Percentiles rank a stretch among this genome's conserved stretches.
These are phyloP conservation scores for Suillus ampliporus DNA, from an alignment of 768 basidiomycete genomes.

Conservation along the genomic window DNA sequence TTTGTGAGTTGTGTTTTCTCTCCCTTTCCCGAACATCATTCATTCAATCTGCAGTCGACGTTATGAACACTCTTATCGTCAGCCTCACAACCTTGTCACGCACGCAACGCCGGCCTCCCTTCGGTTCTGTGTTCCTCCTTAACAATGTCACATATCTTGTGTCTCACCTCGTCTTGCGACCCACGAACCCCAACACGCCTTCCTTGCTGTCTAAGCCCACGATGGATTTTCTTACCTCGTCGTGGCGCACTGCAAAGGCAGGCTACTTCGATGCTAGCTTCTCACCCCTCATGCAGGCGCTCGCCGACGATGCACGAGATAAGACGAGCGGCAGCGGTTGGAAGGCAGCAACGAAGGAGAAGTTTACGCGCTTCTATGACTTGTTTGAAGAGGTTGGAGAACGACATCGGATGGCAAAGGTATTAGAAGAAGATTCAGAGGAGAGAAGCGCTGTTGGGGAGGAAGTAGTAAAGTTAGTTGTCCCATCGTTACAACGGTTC, in stretches of 20 bases:
- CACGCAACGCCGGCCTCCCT: conserved; percentile 62
- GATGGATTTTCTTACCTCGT: conserved; percentile 65
- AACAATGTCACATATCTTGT: conserved; percentile 81
- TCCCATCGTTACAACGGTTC: conserved; percentile 77
- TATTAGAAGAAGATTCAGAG: conserved; percentile 73
- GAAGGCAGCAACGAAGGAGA: conserved; percentile 76
- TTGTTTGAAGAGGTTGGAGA: conserved; percentile 80
- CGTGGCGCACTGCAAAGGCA: conserved; percentile 81
- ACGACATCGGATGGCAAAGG: conserved; percentile 68
- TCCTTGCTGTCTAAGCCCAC: conserved; percentile 65
- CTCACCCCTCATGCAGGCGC: conserved; percentile 71
- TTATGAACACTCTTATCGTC: conserved; percentile 66
- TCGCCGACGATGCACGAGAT: conserved; percentile 54
- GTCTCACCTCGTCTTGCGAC: conserved; percentile 58
- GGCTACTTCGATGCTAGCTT: conserved; percentile 87
- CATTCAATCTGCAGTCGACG: conserved; percentile 58
- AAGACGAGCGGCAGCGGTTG: conserved; percentile 49
- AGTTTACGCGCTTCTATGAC: conserved; percentile 83
- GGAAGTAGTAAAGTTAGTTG: conserved; percentile 77
- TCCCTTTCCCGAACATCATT: not conserved
- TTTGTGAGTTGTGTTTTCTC: conserved; percentile 54
- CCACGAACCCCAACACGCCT: conserved; percentile 50
- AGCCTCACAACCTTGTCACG: conserved; percentile 70
- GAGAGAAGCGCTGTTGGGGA: conserved; percentile 65
- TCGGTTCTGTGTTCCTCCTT: conserved; percentile 77